Evolutionary conservation across 148 eudicot species (phyloP).

Genomic region (Heliamphora exappendiculata): DNA sequence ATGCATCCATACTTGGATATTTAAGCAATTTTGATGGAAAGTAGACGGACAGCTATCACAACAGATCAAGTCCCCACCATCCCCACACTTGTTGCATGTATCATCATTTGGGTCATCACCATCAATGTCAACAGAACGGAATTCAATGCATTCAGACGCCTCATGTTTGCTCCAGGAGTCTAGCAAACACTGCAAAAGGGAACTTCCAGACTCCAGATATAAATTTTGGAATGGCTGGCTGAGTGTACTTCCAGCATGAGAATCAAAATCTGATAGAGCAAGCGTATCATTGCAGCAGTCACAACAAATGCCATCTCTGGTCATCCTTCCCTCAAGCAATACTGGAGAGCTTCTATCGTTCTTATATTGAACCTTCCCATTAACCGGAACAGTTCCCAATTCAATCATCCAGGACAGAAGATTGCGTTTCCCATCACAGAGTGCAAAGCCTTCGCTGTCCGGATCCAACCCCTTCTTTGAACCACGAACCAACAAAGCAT

Average conservation of each 20-base stretch:
- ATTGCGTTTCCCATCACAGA: conserved; percentile 51
- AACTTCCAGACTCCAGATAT: conserved; percentile 52
- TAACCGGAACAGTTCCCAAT: conserved; percentile 41
- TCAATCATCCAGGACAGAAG: conserved; percentile 92
- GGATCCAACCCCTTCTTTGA: conserved; percentile 39
- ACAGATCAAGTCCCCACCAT: conserved; percentile 94
- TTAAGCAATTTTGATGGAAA: conserved; percentile 72
- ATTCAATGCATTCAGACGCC: conserved; percentile 32
- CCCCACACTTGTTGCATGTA: conserved; percentile 89
- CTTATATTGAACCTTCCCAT: conserved; percentile 53
- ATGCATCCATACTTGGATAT: conserved; percentile 49
- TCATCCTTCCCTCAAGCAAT: conserved; percentile 57
- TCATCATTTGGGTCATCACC: conserved; percentile 91
- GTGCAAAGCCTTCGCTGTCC: conserved; percentile 32
- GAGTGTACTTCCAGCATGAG: conserved; percentile 54
- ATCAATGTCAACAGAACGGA: conserved; percentile 47
- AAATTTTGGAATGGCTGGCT: conserved; percentile 43
- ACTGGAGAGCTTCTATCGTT: conserved; percentile 26
- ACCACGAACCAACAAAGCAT: conserved; percentile 60
- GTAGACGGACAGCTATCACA: conserved; percentile 97
- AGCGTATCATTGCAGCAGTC: conserved; percentile 51
- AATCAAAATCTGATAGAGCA: conserved; percentile 48
- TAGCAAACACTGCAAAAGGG: conserved; percentile 50
- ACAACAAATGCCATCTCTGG: conserved; percentile 75
- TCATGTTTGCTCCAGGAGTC: conserved; percentile 72